Percentiles rank a stretch among this genome's conserved stretches.
phyloP scores from a whole-genome alignment of 495 filamentous ascomycete species.

The Ramalina intermedia region DNA sequence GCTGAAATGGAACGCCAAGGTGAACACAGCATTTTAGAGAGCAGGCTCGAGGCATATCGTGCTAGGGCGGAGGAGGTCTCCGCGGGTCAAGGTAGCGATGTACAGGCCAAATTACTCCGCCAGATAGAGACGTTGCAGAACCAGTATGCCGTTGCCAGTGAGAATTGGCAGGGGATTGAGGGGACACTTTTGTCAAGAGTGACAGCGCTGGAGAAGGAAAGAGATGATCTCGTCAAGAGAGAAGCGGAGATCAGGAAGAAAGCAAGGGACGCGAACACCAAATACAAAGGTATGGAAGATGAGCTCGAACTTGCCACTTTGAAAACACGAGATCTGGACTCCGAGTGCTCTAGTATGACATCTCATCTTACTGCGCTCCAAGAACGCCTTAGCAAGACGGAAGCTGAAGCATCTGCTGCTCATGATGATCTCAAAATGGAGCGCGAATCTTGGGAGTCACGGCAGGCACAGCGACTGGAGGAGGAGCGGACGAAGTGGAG shows the following conservation, averaged over 20 bases:
- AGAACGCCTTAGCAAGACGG: slow-evolving; percentile 47
- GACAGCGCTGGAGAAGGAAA: slow-evolving; percentile 67
- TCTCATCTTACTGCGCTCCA: slow-evolving; percentile 50
- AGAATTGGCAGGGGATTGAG: slow-evolving; percentile 96
- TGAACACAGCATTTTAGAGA: slow-evolving; percentile 71
- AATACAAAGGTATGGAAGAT: slow-evolving; percentile 63
- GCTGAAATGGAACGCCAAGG: slow-evolving; percentile 67
- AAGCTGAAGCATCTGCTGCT: slow-evolving; percentile 43
- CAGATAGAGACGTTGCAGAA: slow-evolving; percentile 94
- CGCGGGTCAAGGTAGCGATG: slow-evolving; percentile 64
- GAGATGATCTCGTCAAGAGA: slow-evolving; percentile 69
- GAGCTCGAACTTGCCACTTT: slow-evolving; percentile 62
- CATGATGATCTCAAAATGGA: slow-evolving; percentile 54
- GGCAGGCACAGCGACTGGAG: slow-evolving; percentile 45
- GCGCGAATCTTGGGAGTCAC: slow-evolving; percentile 48
- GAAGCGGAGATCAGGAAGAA: slow-evolving; percentile 78
- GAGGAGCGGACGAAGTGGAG: slow-evolving; percentile 67
- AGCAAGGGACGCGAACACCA: slow-evolving; percentile 63
- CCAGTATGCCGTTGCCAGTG: slow-evolving; percentile 84
- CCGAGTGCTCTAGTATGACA: slow-evolving; percentile 41
- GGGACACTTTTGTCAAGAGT: slow-evolving; percentile 62
- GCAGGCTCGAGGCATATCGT: slow-evolving; percentile 78
- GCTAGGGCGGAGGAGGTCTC: slow-evolving; percentile 80
- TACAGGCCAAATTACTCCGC: slow-evolving; percentile 77
- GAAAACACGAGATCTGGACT: slow-evolving; percentile 44